Evolutionary conservation across 495 filamentous ascomycete species (phyloP).

Genomic region (Tuber calosporum): DNA sequence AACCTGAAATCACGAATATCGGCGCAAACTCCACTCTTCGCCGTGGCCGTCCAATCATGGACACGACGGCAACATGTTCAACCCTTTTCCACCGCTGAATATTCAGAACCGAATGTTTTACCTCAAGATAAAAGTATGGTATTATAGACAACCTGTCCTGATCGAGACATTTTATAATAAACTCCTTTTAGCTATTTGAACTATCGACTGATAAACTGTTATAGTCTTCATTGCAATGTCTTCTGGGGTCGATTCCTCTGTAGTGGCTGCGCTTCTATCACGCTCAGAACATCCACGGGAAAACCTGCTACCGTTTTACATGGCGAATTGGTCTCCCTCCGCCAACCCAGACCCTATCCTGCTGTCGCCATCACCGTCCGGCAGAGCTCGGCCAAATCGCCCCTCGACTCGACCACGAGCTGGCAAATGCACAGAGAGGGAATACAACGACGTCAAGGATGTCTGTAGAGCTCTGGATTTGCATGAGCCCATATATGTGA

Average conservation of each 20-base stretch:
- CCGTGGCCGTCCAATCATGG: not conserved
- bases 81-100: conserved; percentile 18
- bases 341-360: conserved; percentile 23
- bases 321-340: conserved; percentile 39
- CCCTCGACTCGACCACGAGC: not conserved
- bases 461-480: conserved; percentile 30
- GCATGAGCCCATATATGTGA: conserved; percentile 27
- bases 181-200: not conserved
- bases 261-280: conserved; percentile 35
- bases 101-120: conserved; percentile 26
- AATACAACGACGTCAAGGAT: conserved; percentile 33
- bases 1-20: not conserved
- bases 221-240: conserved; percentile 40
- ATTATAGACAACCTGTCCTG: not conserved
- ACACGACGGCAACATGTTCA: not conserved
- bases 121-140: conserved; percentile 25
- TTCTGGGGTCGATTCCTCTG: conserved; percentile 40
- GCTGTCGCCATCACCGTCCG: conserved; percentile 6
- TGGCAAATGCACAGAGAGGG: conserved; percentile 25
- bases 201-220: conserved; percentile 6
- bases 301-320: conserved; percentile 40
- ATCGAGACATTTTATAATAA: not conserved
- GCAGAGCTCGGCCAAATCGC: conserved; percentile 21
- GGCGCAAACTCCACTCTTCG: not conserved
- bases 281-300: conserved; percentile 29